Evolutionary conservation across 768 basidiomycete species (phyloP).

Genomic region (Ramaria sp.): DNA sequence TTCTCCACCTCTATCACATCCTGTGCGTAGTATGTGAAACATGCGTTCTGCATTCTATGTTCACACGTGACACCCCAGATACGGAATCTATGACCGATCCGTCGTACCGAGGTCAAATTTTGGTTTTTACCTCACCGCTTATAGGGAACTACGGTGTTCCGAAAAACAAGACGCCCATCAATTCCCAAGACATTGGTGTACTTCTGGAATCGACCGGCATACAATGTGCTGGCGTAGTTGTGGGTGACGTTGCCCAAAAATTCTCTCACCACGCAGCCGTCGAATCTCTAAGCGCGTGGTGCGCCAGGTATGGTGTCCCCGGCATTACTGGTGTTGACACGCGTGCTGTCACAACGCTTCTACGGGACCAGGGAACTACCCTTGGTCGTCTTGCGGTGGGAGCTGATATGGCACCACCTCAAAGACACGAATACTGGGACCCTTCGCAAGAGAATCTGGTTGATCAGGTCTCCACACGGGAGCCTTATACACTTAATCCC

Average conservation of each 20-base stretch:
- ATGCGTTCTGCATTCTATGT: neutral
- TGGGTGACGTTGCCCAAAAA: slow-evolving; percentile 89
- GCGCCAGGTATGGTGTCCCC: slow-evolving; percentile 78
- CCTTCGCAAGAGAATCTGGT: slow-evolving; percentile 89
- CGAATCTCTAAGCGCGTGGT: slow-evolving; percentile 91
- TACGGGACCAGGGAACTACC: slow-evolving; percentile 96
- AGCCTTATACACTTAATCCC: slow-evolving; percentile 78
- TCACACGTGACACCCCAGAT: slow-evolving; percentile 36
- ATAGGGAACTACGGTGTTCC: slow-evolving; percentile 99
- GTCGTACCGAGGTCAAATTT: slow-evolving; percentile 94
- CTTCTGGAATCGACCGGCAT: slow-evolving; percentile 82
- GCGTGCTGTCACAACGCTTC: slow-evolving; percentile 84
- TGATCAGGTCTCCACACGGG: slow-evolving; percentile 81
- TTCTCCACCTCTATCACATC: slow-evolving; percentile 99
- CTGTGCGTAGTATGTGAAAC: slow-evolving; percentile 42
- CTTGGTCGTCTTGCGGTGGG: slow-evolving; percentile 87
- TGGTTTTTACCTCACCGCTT: slow-evolving; percentile 96
- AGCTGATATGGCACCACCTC: slow-evolving; percentile 53
- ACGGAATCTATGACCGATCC: slow-evolving; percentile 99
- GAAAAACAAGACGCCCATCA: slow-evolving; percentile 55
- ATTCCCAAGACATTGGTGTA: slow-evolving; percentile 74
- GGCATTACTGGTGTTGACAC: slow-evolving; percentile 97
- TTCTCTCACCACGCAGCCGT: slow-evolving; percentile 93
- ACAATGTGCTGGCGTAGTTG: slow-evolving; percentile 87
- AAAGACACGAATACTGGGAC: slow-evolving; percentile 77